phyloP scores from a whole-genome alignment of 1,284 basidiomycete species.

The Melampsora larici-populina region DNA sequence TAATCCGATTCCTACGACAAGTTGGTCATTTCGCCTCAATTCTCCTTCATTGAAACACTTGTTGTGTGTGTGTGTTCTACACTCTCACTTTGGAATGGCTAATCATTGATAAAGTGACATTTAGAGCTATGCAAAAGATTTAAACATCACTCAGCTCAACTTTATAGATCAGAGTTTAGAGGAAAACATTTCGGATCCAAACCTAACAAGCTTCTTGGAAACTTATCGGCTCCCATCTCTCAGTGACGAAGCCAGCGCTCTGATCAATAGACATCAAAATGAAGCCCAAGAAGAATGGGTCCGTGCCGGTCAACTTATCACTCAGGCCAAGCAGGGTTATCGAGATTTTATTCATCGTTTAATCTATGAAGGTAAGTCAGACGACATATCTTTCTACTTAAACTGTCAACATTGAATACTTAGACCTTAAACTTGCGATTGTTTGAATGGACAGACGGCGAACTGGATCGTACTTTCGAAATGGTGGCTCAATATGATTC shows the following conservation, averaged over 20 bases:
- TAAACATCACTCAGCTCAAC: too few relatives aligned
- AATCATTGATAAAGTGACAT: background rate
- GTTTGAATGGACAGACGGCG: slow-evolving; percentile 6
- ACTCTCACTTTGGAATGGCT: too few relatives aligned
- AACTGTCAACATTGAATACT: too few relatives aligned
- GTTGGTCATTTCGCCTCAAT: too few relatives aligned
- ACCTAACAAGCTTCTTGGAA: too few relatives aligned
- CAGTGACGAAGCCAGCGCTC: background rate
- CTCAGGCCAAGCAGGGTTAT: slow-evolving; percentile 24
- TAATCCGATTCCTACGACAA: too few relatives aligned
- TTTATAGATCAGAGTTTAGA: too few relatives aligned
- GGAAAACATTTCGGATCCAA: too few relatives aligned
- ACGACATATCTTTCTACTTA: too few relatives aligned
- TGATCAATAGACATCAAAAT: background rate
- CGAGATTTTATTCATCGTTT: slow-evolving; percentile 19
- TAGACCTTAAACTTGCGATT: too few relatives aligned
- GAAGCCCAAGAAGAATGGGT: slow-evolving; percentile 29
- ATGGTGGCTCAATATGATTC: background rate
- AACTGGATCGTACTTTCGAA: slow-evolving; percentile 20
- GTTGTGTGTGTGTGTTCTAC: too few relatives aligned
- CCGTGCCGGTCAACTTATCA: background rate
- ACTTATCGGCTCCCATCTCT: background rate
- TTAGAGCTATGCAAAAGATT: background rate
- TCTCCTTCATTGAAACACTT: too few relatives aligned
- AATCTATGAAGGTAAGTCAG: slow-evolving; percentile 32